Percentiles rank a stretch among this genome's conserved stretches.
Evolutionary conservation across 75 land plant species (phyloP).

Genomic region (Cryptomeria japonica): DNA sequence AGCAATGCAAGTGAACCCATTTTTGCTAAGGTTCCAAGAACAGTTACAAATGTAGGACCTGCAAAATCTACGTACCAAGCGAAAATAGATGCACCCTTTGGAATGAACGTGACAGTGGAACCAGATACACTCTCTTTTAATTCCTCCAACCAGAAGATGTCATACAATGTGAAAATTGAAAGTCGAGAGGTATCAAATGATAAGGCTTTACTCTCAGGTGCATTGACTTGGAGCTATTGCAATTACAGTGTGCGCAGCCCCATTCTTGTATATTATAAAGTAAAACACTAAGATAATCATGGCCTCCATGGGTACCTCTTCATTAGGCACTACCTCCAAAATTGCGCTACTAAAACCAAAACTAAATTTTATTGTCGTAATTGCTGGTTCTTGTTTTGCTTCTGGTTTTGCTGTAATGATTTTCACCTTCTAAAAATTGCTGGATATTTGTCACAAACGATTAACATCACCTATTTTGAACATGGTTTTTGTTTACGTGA

Average conservation of each 20-base stretch:
- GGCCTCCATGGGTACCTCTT: too few relatives aligned
- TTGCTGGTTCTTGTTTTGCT: too few relatives aligned
- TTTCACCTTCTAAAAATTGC: too few relatives aligned
- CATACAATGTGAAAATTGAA: conserved; percentile 42
- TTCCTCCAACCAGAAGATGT: conserved; percentile 34
- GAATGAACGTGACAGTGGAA: conserved; percentile 40
- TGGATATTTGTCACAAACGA: too few relatives aligned
- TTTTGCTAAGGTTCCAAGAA: conserved; percentile 26
- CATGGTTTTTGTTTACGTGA: too few relatives aligned
- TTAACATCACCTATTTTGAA: too few relatives aligned
- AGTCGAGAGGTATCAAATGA: not conserved
- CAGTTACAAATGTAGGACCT: conserved; percentile 79
- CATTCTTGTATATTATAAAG: conserved; percentile 15
- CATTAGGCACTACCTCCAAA: too few relatives aligned
- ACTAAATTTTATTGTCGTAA: too few relatives aligned
- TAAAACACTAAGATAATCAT: too few relatives aligned
- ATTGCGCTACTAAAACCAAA: too few relatives aligned
- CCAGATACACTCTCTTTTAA: conserved; percentile 51
- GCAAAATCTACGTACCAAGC: conserved; percentile 48
- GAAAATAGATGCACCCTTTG: conserved; percentile 34
- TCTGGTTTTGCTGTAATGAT: too few relatives aligned
- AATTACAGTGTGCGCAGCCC: conserved; percentile 61
- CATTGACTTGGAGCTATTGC: conserved; percentile 53
- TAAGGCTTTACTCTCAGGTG: conserved; percentile 12
- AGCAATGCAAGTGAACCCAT: not conserved